phyloP scores from a whole-genome alignment of 2,329 filamentous ascomycete genomes.

The Scedosporium boydii region DNA sequence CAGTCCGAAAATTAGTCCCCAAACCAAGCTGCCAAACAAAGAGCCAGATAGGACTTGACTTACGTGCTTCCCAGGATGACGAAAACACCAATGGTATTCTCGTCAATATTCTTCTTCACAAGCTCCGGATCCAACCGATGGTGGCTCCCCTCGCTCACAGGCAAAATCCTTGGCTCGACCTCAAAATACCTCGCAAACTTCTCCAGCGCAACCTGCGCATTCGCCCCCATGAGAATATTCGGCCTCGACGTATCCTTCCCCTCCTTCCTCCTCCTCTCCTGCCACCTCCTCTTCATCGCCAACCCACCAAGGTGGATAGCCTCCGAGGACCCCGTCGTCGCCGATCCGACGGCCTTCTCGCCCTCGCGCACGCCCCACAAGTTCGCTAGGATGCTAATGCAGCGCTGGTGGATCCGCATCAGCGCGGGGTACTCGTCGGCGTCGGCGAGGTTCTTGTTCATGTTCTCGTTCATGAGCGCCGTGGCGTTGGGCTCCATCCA shows the following conservation, averaged over 20 bases:
- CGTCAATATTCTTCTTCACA: conserved; percentile 58
- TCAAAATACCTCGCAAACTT: conserved; percentile 70
- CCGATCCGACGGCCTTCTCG: conserved; percentile 57
- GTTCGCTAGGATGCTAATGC: conserved; percentile 58
- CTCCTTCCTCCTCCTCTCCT: conserved; percentile 47
- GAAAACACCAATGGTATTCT: conserved; percentile 70
- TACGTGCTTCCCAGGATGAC: conserved; percentile 58
- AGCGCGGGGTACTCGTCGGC: conserved; percentile 55
- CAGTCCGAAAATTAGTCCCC: neutral
- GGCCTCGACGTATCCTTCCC: conserved; percentile 56
- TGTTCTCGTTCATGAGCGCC: conserved; percentile 56
- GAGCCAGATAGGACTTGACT: neutral
- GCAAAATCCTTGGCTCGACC: conserved; percentile 56
- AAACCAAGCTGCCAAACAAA: neutral
- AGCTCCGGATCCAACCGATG: conserved; percentile 54
- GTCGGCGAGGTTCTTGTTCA: conserved; percentile 64
- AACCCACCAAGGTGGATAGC: conserved; percentile 62
- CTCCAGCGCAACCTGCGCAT: conserved; percentile 63
- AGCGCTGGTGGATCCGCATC: conserved; percentile 53
- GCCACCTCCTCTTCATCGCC: conserved; percentile 68
- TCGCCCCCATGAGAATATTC: conserved; percentile 67
- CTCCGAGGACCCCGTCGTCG: conserved; percentile 63
- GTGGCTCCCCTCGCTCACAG: conserved; percentile 50
- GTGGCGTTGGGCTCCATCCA: conserved; percentile 61
- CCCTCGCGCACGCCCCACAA: conserved; percentile 54